Conservation (phyloP, 2,329 filamentous ascomycete genomes). For the Aspergillus aculeatus region DNA sequence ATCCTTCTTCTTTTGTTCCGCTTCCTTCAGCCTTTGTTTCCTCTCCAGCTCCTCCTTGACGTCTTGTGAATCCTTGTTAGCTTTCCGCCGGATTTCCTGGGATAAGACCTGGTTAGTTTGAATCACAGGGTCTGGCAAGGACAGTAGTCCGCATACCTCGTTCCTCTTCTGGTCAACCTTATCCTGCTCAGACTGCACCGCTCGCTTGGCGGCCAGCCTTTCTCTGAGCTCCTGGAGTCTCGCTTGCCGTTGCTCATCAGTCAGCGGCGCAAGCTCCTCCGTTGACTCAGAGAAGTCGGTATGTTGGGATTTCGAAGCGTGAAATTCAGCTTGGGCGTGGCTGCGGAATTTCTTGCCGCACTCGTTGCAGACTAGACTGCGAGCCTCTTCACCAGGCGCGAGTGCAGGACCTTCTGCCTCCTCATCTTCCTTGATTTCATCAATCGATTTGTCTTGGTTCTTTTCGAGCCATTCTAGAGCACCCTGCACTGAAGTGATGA, state of each 20-base stretch:
- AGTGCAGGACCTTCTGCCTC: conserved; percentile 63
- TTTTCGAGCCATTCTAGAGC: conserved; percentile 94
- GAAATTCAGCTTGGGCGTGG: conserved; percentile 79
- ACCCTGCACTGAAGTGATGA: conserved; percentile 65
- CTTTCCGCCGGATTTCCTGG: conserved; percentile 72
- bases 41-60: conserved; percentile 83
- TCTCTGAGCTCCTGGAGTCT: conserved; percentile 72
- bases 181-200: conserved; percentile 66
- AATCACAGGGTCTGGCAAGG: neutral
- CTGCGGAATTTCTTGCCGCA: conserved; percentile 89
- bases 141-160: conserved; percentile 56
- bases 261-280: conserved; percentile 86
- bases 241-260: conserved; percentile 85
- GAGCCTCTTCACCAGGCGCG: conserved; percentile 67
- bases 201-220: conserved; percentile 70
- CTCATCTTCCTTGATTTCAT: conserved; percentile 67
- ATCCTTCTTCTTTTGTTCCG: conserved; percentile 79
- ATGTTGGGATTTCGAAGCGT: conserved; percentile 88
- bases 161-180: conserved; percentile 82
- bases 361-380: conserved; percentile 88
- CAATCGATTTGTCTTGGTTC: conserved; percentile 82
- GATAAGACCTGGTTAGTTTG: neutral
- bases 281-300: conserved; percentile 90
- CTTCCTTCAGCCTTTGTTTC: conserved; percentile 91
- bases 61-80: conserved; percentile 84